Base-by-base conservation (phyloP, 2,329 filamentous ascomycete genomes). In the Fonsecaea nubica region DNA sequence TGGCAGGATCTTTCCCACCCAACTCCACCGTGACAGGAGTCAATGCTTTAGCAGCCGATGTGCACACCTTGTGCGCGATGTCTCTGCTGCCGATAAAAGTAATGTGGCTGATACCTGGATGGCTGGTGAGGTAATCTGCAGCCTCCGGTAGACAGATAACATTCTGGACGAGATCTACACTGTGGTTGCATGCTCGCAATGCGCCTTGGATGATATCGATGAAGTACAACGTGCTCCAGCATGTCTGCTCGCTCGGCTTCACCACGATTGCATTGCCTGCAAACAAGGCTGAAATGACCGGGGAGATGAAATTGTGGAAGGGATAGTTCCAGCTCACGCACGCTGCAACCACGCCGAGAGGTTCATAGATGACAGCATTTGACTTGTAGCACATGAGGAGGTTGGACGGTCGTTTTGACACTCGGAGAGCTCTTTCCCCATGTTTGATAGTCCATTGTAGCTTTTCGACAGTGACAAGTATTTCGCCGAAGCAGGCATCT, bases 311-410 rank as follows among this genome's bases (percentile, higher is more conserved):
- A 79, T 99, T 99, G 81, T 99, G 95, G 79, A 98, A 96, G 53
- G 92, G 89, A 77, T 93, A 98, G 82, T 99, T 99, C 95, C 95
- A 99, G 76, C 91, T 95, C 52, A 99, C 92, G 60, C 94, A 90
- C 18, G 95, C 94, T 10, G 92, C 90, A 5, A 99, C 92, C 40
- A 99, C 92, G 15, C 95, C 95, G 21, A 98, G 82, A 13, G 95
- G 94, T 79, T 99, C 93, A 78, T 96, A 99, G 58, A 86, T 82
- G 33, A 99, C 93, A 69, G 89, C 90, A 76, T 97, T 97, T 77
- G 87, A 88, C 85, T 99, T 99, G 81, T 98, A 97, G 80, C 89
- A 87, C 92, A 99, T 96, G 69, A 99, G 85, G 54, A 97, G 84
- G 78, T 96, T 97, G 0, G 93, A 96, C 4, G 93, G 92, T 61